These are phyloP conservation scores for Podosphaera fusca DNA, from an alignment of 2,329 filamentous ascomycete species.

Conservation along the genomic window DNA sequence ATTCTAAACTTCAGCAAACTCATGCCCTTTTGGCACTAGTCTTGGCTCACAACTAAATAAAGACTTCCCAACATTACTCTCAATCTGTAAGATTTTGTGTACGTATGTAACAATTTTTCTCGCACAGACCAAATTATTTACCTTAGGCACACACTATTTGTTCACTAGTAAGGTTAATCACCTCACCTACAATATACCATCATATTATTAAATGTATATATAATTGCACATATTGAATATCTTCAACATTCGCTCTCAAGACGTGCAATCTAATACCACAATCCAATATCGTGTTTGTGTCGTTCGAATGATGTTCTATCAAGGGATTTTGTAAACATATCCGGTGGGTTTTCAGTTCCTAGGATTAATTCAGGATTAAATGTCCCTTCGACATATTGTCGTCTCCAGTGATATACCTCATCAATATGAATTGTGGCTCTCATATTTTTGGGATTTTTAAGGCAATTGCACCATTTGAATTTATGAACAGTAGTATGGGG, in stretches of 20 bases:
- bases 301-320: background rate
- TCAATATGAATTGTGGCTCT: background rate
- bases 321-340: background rate
- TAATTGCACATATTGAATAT: background rate
- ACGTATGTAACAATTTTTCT: too few species aligned
- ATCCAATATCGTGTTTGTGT: background rate
- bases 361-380: background rate
- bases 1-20: too few species aligned
- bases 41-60: too few species aligned
- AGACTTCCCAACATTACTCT: too few species aligned
- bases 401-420: background rate
- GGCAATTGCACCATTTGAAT: background rate
- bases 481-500: background rate
- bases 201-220: background rate
- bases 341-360: background rate
- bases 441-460: background rate
- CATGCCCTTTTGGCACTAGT: too few species aligned
- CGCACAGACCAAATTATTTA: too few species aligned
- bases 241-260: background rate
- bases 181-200: too few species aligned
- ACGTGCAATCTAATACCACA: background rate
- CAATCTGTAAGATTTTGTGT: too few species aligned
- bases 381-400: background rate
- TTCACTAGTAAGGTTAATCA: too few species aligned
- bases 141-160: too few species aligned